These are phyloP conservation scores for Suillus placidus DNA, from an alignment of 768 basidiomycete genomes.

Conservation along the genomic window DNA sequence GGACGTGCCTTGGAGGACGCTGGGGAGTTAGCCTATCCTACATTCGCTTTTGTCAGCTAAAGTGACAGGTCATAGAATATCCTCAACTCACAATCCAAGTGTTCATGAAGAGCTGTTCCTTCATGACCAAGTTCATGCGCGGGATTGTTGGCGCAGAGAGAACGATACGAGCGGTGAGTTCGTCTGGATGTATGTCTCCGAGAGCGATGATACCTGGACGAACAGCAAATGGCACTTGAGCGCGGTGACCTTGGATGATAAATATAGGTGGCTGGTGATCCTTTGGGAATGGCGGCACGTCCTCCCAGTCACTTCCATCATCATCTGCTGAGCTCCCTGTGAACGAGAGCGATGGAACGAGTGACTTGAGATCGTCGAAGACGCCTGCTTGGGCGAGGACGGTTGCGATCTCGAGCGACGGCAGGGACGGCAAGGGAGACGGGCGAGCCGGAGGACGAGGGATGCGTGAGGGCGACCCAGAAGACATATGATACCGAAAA, in stretches of 20 bases:
- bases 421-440: slow-evolving; percentile 2
- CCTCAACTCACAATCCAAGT: slow-evolving; percentile 37
- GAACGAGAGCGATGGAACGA: not conserved
- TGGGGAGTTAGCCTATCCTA: slow-evolving; percentile 25
- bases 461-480: slow-evolving; percentile 9
- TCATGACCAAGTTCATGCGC: slow-evolving; percentile 38
- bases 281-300: slow-evolving; percentile 36
- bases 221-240: slow-evolving; percentile 27
- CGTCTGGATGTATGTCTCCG: slow-evolving; percentile 22
- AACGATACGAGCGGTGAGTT: slow-evolving; percentile 19
- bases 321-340: slow-evolving; percentile 10
- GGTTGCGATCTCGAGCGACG: slow-evolving; percentile 32
- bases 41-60: slow-evolving; percentile 15
- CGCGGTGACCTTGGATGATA: slow-evolving; percentile 24
- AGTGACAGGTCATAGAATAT: not conserved
- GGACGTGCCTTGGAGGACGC: slow-evolving; percentile 31
- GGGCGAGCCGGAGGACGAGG: slow-evolving; percentile 21
- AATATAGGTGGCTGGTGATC: slow-evolving; percentile 32
- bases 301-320: slow-evolving; percentile 18
- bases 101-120: slow-evolving; percentile 36
- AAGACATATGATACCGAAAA: not conserved
- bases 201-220: slow-evolving; percentile 23
- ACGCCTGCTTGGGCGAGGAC: slow-evolving; percentile 16
- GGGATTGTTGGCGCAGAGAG: slow-evolving; percentile 38
- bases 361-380: slow-evolving; percentile 1